Evolutionary conservation across 352 stramenopile genomes (phyloP).

Genomic region (Blastocystis sp.): DNA sequence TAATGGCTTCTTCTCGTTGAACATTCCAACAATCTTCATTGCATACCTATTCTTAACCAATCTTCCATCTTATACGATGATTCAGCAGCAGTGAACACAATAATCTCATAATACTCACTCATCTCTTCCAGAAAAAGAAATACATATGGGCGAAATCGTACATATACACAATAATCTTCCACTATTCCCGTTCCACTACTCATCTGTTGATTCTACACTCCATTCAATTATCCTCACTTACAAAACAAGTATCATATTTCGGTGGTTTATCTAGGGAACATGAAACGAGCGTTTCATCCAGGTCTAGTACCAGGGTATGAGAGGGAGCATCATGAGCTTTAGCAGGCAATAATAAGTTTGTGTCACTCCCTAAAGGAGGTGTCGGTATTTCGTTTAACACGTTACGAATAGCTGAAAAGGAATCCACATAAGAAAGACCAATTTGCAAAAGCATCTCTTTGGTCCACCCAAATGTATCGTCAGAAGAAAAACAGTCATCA

Average conservation of each 20-base stretch:
- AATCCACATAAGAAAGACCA: slow-evolving; percentile 30
- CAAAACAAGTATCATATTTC: slow-evolving; percentile 65
- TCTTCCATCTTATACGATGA: slow-evolving; percentile 4
- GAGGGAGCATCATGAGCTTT: slow-evolving; percentile 3
- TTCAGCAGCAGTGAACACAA: slow-evolving; percentile 89
- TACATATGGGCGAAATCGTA: slow-evolving; percentile 87
- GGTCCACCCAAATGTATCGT: not conserved
- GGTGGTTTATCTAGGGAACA: slow-evolving; percentile 72
- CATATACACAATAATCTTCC: slow-evolving; percentile 86
- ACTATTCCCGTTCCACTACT: slow-evolving; percentile 71
- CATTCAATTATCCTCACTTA: not conserved
- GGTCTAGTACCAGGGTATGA: slow-evolving; percentile 83
- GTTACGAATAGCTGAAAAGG: slow-evolving; percentile 18
- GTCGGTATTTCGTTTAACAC: not conserved
- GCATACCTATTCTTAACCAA: not conserved
- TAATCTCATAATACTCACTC: slow-evolving; percentile 86
- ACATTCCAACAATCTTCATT: not conserved
- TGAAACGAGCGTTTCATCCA: slow-evolving; percentile 97
- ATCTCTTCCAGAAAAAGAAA: slow-evolving; percentile 86
- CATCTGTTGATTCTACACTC: not conserved
- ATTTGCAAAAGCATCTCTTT: slow-evolving; percentile 2
- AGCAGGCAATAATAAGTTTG: not conserved
- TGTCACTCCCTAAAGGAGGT: not conserved
- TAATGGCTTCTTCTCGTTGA: slow-evolving; percentile 25
- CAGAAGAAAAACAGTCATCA: slow-evolving; percentile 23